Conservation (phyloP, 352 stramenopile genomes). For the Pythium chondricola region DNA sequence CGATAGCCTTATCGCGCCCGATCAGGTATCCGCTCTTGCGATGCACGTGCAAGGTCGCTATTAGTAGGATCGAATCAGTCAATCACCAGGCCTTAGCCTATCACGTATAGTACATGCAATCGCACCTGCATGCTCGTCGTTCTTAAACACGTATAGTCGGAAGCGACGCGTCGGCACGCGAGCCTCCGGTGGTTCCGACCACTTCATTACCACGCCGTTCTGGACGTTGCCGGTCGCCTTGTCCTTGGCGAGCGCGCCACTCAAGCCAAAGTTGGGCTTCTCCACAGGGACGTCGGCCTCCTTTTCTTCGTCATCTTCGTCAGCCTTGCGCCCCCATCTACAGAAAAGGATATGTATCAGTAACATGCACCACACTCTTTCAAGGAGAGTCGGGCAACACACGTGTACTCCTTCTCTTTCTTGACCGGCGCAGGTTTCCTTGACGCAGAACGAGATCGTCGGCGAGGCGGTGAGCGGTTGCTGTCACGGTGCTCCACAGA, state of each 20-base stretch:
- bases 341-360: no score
- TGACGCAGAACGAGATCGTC: no score
- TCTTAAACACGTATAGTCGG: slow-evolving; percentile 97
- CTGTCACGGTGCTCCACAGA: no score
- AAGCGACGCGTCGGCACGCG: slow-evolving; percentile 88
- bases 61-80: no score
- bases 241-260: slow-evolving; percentile 95
- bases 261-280: slow-evolving; percentile 97
- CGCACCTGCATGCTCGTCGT: no score
- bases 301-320: slow-evolving; percentile 30
- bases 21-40: slow-evolving; percentile 94
- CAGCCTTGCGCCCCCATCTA: slow-evolving; percentile 73
- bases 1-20: slow-evolving; percentile 91
- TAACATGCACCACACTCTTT: slow-evolving; percentile 2
- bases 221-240: slow-evolving; percentile 92
- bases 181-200: slow-evolving; percentile 94
- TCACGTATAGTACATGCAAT: no score
- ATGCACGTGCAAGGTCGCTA: slow-evolving; percentile 93
- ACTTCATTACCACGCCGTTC: slow-evolving; percentile 97
- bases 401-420: background rate
- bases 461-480: no score
- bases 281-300: slow-evolving; percentile 47
- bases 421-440: no score
- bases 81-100: no score
- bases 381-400: background rate